Conservation (phyloP, 768 basidiomycete genomes). For the Chlorophyllum brunneum region DNA sequence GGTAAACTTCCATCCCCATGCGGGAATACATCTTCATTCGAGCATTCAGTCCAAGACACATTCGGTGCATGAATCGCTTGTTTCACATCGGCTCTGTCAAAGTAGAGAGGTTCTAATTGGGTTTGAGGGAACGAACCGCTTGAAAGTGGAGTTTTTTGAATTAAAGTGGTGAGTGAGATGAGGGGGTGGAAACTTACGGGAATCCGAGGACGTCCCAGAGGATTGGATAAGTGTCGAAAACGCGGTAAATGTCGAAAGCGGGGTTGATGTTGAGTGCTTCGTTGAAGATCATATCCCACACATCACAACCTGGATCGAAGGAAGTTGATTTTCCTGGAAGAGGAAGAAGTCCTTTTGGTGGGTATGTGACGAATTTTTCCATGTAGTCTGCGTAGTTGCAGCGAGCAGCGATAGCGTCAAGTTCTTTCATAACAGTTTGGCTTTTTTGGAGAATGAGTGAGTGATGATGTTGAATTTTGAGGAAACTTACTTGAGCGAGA, state of each 20-base stretch:
- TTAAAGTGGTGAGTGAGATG: not conserved
- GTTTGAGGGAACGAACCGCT: conserved; percentile 53
- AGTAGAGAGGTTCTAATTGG: conserved; percentile 63
- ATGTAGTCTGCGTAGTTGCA: conserved; percentile 67
- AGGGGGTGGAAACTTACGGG: conserved; percentile 41
- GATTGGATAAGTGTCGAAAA: conserved; percentile 72
- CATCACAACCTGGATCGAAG: conserved; percentile 51
- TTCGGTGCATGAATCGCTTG: conserved; percentile 68
- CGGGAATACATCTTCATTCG: conserved; percentile 56
- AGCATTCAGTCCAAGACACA: conserved; percentile 63
- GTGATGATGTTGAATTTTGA: not conserved
- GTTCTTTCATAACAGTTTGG: conserved; percentile 54
- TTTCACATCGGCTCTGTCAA: conserved; percentile 67
- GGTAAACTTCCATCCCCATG: conserved; percentile 58
- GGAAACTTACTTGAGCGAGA: conserved; percentile 61
- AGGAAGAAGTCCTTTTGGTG: conserved; percentile 63
- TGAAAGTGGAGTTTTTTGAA: not conserved
- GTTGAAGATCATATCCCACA: conserved; percentile 64
- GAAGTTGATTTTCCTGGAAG: conserved; percentile 56
- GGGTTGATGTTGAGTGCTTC: conserved; percentile 64
- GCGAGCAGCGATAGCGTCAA: conserved; percentile 46
- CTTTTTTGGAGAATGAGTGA: conserved; percentile 32
- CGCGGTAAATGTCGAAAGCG: conserved; percentile 73
- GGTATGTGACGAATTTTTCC: conserved; percentile 60
- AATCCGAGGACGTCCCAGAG: conserved; percentile 83